Evolutionary conservation across 163 green algal species (phyloP).

Genomic region (Scenedesmus sp.): DNA sequence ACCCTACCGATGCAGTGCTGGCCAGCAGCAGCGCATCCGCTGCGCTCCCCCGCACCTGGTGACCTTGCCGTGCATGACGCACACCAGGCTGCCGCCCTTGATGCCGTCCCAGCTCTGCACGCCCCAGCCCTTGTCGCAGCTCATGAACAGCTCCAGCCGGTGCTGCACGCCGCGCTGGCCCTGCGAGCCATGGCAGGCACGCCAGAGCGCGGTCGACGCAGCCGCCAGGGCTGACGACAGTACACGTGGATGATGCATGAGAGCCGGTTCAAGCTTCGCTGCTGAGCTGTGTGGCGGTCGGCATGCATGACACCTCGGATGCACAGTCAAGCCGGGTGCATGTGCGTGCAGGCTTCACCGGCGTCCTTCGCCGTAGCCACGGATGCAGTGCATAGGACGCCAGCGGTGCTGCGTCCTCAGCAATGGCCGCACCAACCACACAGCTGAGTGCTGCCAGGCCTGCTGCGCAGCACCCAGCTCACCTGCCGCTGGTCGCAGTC

Average conservation of each 20-base stretch:
- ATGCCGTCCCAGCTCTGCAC: constrained; percentile 72
- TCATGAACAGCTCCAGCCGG: constrained; percentile 76
- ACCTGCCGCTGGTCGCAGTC: constrained; percentile 46
- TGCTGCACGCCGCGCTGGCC: constrained; percentile 55
- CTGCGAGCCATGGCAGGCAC: neutral
- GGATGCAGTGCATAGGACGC: no score
- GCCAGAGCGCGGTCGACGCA: no score
- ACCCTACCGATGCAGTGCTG: neutral
- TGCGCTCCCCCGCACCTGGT: neutral
- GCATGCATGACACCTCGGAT: no score
- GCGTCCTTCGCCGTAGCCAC: no score
- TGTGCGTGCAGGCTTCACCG: no score
- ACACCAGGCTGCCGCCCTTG: constrained; percentile 57
- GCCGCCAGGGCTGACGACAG: no score
- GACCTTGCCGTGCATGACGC: constrained; percentile 44
- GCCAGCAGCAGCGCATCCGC: neutral
- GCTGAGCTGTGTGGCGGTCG: no score
- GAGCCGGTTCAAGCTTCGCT: no score
- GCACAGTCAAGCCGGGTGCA: no score
- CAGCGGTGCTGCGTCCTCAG: no score
- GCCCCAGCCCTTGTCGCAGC: constrained; percentile 66
- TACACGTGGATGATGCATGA: no score
- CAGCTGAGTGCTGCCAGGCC: neutral
- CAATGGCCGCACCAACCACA: no score
- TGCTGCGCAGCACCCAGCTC: neutral